Conservation (phyloP, 805 yeast genomes). For the Blastobotrys terrestris region DNA sequence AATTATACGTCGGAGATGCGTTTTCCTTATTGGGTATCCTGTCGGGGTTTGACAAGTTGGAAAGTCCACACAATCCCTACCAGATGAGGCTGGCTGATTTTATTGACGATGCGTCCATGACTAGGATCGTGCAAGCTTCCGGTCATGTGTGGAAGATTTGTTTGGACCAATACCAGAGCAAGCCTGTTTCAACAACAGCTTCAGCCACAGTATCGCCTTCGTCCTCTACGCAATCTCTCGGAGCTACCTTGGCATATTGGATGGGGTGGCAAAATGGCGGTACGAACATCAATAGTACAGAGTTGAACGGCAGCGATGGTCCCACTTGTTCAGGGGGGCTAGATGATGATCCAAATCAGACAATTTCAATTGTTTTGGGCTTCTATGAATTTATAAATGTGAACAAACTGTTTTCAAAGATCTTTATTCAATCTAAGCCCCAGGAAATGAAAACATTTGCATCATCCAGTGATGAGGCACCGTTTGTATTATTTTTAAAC, state of each 20-base stretch:
- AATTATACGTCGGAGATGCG: constrained; percentile 29
- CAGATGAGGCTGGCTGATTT: constrained; percentile 34
- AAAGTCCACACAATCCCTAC: constrained; percentile 30
- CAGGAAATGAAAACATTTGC: not conserved
- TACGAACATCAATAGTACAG: not conserved
- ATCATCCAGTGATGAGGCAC: constrained; percentile 11
- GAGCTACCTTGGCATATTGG: constrained; percentile 6
- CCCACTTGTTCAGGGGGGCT: not conserved
- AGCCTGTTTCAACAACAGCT: not conserved
- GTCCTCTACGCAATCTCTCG: not conserved
- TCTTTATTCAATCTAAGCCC: constrained; percentile 22
- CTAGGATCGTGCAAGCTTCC: constrained; percentile 24
- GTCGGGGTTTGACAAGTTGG: constrained; percentile 33
- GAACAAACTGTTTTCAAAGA: constrained; percentile 30
- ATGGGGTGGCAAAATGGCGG: constrained; percentile 1
- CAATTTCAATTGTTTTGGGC: constrained; percentile 21
- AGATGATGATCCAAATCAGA: constrained; percentile 14
- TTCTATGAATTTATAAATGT: constrained; percentile 32
- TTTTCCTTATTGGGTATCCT: constrained; percentile 32
- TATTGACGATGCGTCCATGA: constrained; percentile 33
- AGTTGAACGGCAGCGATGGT: not conserved
- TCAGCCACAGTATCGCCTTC: constrained; percentile 1
- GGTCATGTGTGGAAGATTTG: constrained; percentile 23
- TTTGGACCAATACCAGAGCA: constrained; percentile 12
- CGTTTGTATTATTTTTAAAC: constrained; percentile 28